phyloP scores from a whole-genome alignment of 2,329 filamentous ascomycete species.

The Colletotrichum tanaceti region DNA sequence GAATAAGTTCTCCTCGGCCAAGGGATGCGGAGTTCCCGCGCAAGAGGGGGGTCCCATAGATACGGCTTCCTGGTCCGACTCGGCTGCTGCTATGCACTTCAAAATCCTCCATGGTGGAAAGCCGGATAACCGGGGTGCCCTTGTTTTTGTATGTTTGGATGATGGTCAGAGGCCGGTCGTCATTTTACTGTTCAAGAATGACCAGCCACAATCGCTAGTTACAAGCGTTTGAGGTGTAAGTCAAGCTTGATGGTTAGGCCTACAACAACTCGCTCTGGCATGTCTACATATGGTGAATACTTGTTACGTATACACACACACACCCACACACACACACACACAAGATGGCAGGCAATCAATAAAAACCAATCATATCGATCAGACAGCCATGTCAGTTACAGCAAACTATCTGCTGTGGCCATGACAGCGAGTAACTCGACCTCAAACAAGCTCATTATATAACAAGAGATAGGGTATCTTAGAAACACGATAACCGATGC shows the following conservation, averaged over 20 bases:
- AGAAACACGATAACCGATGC: neutral
- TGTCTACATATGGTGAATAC: no score
- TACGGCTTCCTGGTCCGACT: neutral
- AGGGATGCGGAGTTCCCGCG: conserved; percentile 12
- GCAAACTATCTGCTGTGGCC: no score
- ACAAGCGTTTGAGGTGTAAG: neutral
- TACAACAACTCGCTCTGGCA: no score
- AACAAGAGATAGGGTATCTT: neutral
- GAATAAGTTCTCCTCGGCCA: conserved; percentile 21
- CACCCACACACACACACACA: no score
- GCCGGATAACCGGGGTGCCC: conserved; percentile 11
- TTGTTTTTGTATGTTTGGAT: neutral
- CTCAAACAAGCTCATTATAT: neutral
- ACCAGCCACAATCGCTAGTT: neutral
- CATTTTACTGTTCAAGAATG: neutral
- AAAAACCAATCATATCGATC: no score
- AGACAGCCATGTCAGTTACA: neutral
- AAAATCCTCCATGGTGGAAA: neutral
- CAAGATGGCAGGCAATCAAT: no score
- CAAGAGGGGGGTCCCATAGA: conserved; percentile 22
- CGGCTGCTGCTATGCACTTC: neutral
- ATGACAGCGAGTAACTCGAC: neutral
- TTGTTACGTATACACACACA: no score
- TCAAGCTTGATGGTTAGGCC: neutral
- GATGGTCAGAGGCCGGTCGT: conserved; percentile 7